Evolutionary conservation across 768 basidiomycete species (phyloP), one percentile per base, ranked within the genome.

Genomic region (Podaxis sp.): DNA sequence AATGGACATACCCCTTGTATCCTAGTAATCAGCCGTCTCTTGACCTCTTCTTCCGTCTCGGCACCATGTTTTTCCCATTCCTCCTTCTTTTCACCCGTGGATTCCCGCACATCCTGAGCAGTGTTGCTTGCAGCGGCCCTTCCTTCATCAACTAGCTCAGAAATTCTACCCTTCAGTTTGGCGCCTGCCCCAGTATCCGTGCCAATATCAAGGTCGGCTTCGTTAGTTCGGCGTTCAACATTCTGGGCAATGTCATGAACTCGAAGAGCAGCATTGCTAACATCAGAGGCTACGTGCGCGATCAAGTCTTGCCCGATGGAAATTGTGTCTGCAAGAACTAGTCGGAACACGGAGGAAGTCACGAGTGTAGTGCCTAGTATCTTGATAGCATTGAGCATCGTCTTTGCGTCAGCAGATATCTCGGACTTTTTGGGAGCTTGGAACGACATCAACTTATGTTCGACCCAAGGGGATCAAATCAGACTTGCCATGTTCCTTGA

Each of bases 281-380:
- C 66, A 27, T 77, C 74, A 9, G 68, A 65, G 11, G 77, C 77
- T 3, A 70, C 68, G 38, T 73, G 72, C 0, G 74, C 74, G 4
- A 77, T 56, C 9, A 74, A 63, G 27, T 77, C 71, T 43, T 73
- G 72, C 7, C 71, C 63, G 12, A 76, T 74, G 15, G 66, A 59
- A 37, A 77, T 61, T 1, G 74, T 62, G 54, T 77, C 76, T n/a
- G 66, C 66, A 6, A 78, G 59, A 17, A 77, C 59, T 36, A 75
- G 68, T 3, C 77, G 75, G 68, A 79, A 76, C 5, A 71, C 67
- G 19, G 75, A 65, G 2, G 79, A 80, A 5, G 73, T 74, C 24
- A 77, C 50, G 5, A 70, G 51, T 4, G 74, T 71, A 33, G 64
- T 62, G 36, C 70, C 55, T 22, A 80, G 62, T 0, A 72, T 69